Evolutionary conservation across 345 rosid species (phyloP).

Genomic region (Eucalyptus camaldulensis): DNA sequence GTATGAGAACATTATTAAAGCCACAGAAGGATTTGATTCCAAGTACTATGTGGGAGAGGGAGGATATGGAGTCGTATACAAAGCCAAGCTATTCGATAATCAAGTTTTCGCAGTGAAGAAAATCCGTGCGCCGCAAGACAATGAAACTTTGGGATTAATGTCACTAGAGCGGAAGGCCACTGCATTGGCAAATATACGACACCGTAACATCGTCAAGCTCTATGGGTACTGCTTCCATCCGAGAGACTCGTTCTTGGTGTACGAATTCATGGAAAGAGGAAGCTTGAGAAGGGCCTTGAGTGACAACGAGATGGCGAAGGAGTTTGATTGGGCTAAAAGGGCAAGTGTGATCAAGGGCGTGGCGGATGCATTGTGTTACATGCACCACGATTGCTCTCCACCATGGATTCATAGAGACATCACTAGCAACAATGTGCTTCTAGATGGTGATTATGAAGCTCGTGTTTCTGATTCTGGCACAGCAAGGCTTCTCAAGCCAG

Average conservation of each 20-base stretch:
- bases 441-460: constrained; percentile 6
- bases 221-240: neutral
- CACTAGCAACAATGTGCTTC: constrained; percentile 4
- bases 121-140: neutral
- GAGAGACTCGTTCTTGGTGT: neutral
- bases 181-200: neutral
- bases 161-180: neutral
- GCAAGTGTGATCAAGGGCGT: neutral
- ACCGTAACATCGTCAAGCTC: neutral
- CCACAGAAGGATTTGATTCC: neutral
- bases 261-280: neutral
- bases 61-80: neutral
- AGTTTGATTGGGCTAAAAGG: neutral
- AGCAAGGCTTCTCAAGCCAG: neutral
- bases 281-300: neutral
- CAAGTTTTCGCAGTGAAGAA: neutral
- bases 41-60: neutral
- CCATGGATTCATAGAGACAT: constrained; percentile 10
- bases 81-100: neutral
- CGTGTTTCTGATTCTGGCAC: neutral
- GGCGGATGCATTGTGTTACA: neutral
- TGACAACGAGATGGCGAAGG: neutral
- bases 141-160: neutral
- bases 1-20: neutral
- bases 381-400: constrained; percentile 5